Evolutionary conservation across 2,329 filamentous ascomycete species (phyloP), one percentile per base, ranked within the genome.

Genomic region (Colletotrichum melonis): DNA sequence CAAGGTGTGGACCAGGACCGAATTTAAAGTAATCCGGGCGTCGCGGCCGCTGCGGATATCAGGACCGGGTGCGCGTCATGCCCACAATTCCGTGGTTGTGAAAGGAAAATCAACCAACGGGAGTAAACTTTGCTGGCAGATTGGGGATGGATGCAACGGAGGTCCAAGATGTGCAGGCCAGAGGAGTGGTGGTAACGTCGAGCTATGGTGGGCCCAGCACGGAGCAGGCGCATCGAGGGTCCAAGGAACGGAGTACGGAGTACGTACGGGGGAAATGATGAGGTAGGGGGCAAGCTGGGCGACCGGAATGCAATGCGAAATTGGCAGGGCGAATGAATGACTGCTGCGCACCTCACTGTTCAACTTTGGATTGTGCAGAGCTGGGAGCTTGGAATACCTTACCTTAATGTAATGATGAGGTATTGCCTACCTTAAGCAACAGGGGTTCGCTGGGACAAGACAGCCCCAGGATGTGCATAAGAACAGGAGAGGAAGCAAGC

Each of bases 21-120:
- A 65, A 42, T 58, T 70, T 42, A 65, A 62, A 70, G 67, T 60
- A 73, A 62, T 52, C 32, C 46, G n/a, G 58, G 58, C 70, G 69
- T 72, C 69, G 58, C 58, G 64, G 69, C 35, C 58, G 32, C 68
- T 56, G 46, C 69, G 54, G 69, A 72, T 63, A 56, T 63, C 57
- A 68, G 58, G 42, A 59, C 65, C 59, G 65, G 65, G 55, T 54
- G 69, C 54, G 59, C 54, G 70, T 73, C 67, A 73, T 65, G 55
- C 60, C 70, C 67, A 38, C 67, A 28, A 49, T 56, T 65, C 30
- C 35, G 26, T 38, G n/a, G 35, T 66, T 52, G 60, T 49, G 59
- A 49, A 49, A 22, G 42, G 38, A 30, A 63, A 12, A 35, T 26
- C 42, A 22, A 35, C 60, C 67, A 62, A 56, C 59, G 55, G 70